Evolutionary conservation across 1,284 basidiomycete species (phyloP), one percentile per base, ranked within the genome.

Genomic region (Heterobasidion parviporum): DNA sequence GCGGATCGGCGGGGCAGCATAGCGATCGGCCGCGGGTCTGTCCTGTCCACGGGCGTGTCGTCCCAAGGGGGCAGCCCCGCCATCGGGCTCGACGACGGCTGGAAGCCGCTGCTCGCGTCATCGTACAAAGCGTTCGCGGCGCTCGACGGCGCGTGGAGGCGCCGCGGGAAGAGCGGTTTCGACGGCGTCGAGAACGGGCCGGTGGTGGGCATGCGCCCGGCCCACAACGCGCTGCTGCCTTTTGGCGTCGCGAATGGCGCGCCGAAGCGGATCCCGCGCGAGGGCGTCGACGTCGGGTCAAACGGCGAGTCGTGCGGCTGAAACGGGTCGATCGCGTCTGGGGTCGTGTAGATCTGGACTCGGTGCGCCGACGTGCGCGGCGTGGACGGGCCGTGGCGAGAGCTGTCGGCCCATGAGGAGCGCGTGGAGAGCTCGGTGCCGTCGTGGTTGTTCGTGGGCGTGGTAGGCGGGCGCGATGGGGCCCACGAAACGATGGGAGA

Each of bases 231-330:
- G 38, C 52, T 45, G 47, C 53, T 36, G n/a, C 57, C 58, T 53
- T 83, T 86, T 12, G 85, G 85, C 15, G 83, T 85, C 35, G 76
- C 72, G 59, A 84, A 83, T 5, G 76, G 69, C 6, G 70, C 72
- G 33, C 74, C 74, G 59, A 87, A 79, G 62, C 72, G 78, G 61
- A 86, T 80, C 4, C 86, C 85, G 52, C 86, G 74, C 18, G 86
- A 87, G 1, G 86, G 86, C 6, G 86, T 89, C 18, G 85, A 85
- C 16, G 81, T 81, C 8, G 86, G 86, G 67, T 89, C 87, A 62
- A 87, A 89, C 3, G 79, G 75, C 5, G 75, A 69, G 52, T 81
- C 82, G 34, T 83, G 78, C 50, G 69, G 67, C 35, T 60, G 57
- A 52, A 67, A 70, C 6, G 61, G 60, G 43, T 78, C 76, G 44